Conservation (phyloP, 371 early-diverging fungal species). For the Apophysomyces variabilis region DNA sequence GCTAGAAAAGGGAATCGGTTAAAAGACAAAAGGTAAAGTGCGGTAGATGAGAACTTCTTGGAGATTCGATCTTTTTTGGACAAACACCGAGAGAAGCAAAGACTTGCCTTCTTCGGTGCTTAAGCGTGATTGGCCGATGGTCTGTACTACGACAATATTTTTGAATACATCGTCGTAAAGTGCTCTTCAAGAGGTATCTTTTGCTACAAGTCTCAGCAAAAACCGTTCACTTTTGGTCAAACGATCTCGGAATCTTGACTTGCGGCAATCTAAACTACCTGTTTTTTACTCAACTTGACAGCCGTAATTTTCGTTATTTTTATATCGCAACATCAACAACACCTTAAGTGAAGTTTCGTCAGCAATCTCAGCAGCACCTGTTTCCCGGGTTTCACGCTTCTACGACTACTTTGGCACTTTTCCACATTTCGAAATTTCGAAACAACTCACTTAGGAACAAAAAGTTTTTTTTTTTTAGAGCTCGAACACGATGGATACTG, state of each 20-base stretch:
- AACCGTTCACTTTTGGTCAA: background rate
- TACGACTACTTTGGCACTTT: background rate
- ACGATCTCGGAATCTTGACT: background rate
- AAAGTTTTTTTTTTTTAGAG: background rate
- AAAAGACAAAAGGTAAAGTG: no score
- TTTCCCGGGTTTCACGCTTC: background rate
- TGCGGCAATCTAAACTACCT: background rate
- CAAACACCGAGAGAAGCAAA: no score
- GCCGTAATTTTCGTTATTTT: background rate
- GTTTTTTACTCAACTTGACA: background rate
- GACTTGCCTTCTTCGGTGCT: no score
- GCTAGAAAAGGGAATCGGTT: no score
- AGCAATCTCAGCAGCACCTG: background rate
- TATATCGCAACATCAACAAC: background rate
- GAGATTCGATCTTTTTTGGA: no score
- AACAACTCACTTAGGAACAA: background rate
- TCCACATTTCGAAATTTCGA: background rate
- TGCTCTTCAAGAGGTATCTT: constrained; percentile 3
- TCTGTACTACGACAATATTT: no score
- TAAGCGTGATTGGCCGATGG: no score
- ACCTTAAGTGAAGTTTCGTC: background rate
- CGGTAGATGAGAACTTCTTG: no score
- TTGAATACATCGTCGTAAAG: background rate
- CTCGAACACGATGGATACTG: background rate
- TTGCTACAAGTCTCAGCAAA: background rate